A percentile compares a stretch with the other conserved stretches of the same genome.
Evolutionary conservation across 129 eudicot species (phyloP).

Genomic region (Heracleum sosnowskyi): DNA sequence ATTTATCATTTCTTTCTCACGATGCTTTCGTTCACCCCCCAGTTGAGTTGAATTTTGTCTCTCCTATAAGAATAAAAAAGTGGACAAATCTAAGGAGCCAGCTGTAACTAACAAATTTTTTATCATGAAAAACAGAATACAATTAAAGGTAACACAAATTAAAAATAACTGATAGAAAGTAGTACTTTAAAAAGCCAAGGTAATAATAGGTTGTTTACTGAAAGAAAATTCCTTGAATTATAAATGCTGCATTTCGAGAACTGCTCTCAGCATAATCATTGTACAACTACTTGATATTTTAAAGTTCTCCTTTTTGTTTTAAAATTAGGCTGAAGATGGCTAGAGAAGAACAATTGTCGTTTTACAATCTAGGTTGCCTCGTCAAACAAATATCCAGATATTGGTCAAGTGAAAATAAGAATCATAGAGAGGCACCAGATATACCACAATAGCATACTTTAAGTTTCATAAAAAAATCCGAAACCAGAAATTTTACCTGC

Average conservation of each 20-base stretch:
- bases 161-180: background rate
- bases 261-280: background rate
- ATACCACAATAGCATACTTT: background rate
- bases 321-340: background rate
- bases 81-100: background rate
- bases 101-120: background rate
- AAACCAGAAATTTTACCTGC: conserved; percentile 40
- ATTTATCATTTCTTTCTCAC: conserved; percentile 61
- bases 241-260: background rate
- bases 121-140: background rate
- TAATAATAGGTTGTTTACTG: background rate
- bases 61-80: conserved; percentile 22
- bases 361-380: background rate
- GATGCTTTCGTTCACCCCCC: conserved; percentile 40
- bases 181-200: background rate
- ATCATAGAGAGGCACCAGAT: background rate
- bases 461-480: background rate
- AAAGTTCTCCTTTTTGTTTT: background rate
- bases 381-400: background rate
- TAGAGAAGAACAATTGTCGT: background rate
- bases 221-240: background rate
- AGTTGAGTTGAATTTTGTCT: conserved; percentile 48
- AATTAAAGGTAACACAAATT: background rate
- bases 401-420: background rate
- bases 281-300: background rate